Evolutionary conservation across 495 filamentous ascomycete genomes (phyloP), one percentile per base, ranked within the genome.

Genomic region (Talaromyces stipitatus): DNA sequence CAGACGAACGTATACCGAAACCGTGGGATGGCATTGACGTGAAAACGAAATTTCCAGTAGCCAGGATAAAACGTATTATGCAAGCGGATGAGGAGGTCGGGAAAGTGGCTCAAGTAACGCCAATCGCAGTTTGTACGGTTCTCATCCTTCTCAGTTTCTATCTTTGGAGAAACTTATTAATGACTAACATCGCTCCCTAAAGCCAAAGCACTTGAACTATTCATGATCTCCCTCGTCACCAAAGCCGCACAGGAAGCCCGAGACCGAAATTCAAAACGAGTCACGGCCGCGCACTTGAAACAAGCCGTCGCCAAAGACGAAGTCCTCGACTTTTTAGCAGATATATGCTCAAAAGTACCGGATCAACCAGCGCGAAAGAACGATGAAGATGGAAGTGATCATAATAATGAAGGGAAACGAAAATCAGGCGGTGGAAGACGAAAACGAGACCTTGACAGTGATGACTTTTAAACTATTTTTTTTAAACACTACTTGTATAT

Each of bases 31-130:
- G 79, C 64, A 75, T 96, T 63, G 71, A 91, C 20, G 90, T 99
- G 54, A 90, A 85, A 71, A 97, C 91, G 20, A 96, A 97, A 61
- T 99, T 99, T 64, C 94, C 94, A 3, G 95, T 97, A 29, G 94
- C 94, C 57, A 83, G 94, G 50, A 99, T 97, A 70, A 99, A 99
- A 82, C 87, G 94, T 53, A 97, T 99, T 60, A 97, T 99, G 94
- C 94, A 99, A 71, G 94, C 94, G 6, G 94, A 99, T 66, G 94
- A 99, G 65, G 94, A 99, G 72, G 92, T 99, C 2, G 94, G 94
- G 38, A 99, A 99, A 74, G 95, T 99, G 3, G 91, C 94, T 7
- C 95, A 97, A 72, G 92, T 96, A 22, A 95, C 92, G 4, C 92
- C 92, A 2, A 91, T 95, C 63, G 91, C 89, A 48, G 92, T 97